Conservation (phyloP, 1,284 basidiomycete species). For the Cryptococcus jaspeensis region DNA sequence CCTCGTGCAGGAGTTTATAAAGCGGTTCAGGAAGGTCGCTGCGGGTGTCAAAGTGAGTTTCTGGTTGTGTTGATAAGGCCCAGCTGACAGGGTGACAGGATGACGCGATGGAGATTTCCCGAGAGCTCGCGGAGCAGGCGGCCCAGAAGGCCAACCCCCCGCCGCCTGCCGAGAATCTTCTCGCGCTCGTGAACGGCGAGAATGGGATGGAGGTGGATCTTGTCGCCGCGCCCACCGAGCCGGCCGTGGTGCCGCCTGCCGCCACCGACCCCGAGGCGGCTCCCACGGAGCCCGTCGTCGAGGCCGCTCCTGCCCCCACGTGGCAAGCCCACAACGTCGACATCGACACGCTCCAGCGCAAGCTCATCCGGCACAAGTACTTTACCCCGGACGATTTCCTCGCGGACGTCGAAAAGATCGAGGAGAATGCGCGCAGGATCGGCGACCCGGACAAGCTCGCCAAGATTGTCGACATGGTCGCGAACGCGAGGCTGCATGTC, state of each 20-base stretch:
- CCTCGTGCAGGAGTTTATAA: constrained; percentile 82
- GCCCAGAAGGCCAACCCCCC: constrained; percentile 3
- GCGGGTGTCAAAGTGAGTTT: constrained; percentile 71
- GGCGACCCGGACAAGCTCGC: constrained; percentile 74
- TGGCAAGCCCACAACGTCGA: constrained; percentile 68
- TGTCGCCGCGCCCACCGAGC: background rate
- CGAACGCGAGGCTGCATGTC: constrained; percentile 79
- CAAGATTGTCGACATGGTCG: constrained; percentile 87
- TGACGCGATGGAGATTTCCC: constrained; percentile 21
- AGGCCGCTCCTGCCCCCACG: constrained; percentile 7
- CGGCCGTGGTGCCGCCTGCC: background rate
- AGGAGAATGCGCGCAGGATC: constrained; percentile 73
- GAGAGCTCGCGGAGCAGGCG: constrained; percentile 22
- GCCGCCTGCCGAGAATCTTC: background rate
- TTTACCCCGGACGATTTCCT: constrained; percentile 84
- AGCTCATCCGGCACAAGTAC: constrained; percentile 83
- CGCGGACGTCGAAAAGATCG: constrained; percentile 82
- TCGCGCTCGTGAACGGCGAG: background rate
- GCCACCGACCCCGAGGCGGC: background rate
- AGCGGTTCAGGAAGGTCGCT: constrained; percentile 89
- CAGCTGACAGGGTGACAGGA: constrained; percentile 12
- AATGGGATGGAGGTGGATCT: background rate
- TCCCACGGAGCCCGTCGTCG: constrained; percentile 1
- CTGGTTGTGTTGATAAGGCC: background rate
- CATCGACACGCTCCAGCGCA: constrained; percentile 83